Evolutionary conservation across 805 yeast species (phyloP).

Genomic region (Yarrowia sp.): DNA sequence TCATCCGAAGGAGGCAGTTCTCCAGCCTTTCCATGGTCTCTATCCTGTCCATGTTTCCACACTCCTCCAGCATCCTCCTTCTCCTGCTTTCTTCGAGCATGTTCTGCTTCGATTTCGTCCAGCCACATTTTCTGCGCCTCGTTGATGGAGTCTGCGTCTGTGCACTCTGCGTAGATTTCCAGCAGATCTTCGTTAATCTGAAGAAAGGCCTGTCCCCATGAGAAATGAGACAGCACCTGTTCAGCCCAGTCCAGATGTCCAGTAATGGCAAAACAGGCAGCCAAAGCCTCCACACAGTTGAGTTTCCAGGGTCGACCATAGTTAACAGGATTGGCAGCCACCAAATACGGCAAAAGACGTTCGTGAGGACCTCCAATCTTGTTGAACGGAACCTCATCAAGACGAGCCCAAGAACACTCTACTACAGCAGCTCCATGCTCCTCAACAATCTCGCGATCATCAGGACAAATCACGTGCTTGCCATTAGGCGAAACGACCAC

Average conservation of each 20-base stretch:
- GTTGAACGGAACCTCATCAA: conserved; percentile 93
- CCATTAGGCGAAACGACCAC: conserved; percentile 93
- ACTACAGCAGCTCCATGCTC: conserved; percentile 91
- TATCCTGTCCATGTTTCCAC: conserved; percentile 55
- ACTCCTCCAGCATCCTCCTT: conserved; percentile 61
- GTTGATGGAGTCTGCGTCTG: conserved; percentile 71
- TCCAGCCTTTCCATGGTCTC: conserved; percentile 35
- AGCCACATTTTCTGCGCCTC: conserved; percentile 75
- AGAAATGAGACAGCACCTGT: conserved; percentile 68
- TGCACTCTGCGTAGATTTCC: conserved; percentile 70
- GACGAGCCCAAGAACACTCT: conserved; percentile 96
- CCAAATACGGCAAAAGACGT: conserved; percentile 81
- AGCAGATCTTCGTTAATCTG: conserved; percentile 76
- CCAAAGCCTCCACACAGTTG: conserved; percentile 95
- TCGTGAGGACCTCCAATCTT: conserved; percentile 90
- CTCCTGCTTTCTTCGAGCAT: conserved; percentile 39
- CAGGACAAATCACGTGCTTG: conserved; percentile 81
- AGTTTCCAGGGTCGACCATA: conserved; percentile 94
- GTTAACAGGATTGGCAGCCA: conserved; percentile 96
- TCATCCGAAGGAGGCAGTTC: conserved; percentile 33
- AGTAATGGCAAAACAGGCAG: conserved; percentile 93
- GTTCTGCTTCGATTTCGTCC: conserved; percentile 50
- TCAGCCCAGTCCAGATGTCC: conserved; percentile 90
- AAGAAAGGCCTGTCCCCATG: conserved; percentile 91
- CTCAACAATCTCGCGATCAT: conserved; percentile 75